Base-by-base conservation (phyloP, 306 rosid species). In the Alnus glutinosa region DNA sequence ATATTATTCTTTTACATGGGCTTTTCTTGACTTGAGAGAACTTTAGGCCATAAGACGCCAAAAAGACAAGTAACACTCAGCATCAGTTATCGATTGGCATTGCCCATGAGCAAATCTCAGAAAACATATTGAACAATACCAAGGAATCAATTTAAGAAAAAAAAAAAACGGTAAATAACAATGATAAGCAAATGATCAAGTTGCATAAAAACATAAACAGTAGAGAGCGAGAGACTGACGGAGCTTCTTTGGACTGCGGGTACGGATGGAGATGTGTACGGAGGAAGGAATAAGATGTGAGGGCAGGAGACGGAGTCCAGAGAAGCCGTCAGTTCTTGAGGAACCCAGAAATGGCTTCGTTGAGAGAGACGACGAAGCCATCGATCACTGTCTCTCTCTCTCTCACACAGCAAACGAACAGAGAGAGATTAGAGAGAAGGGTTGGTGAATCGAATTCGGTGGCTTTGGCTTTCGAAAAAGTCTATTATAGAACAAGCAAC, bases 281-380 rank as follows among this genome's bases (percentile, higher is more conserved):
- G 90, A 87, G 32, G 80, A 78, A 2, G 85, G 88, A 75, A 82
- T 86, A 76, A 85, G 86, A 84, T 86, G 87, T 7, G 92, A 78
- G 58, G 83, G 69, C n/a, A 76, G 77, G 55, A 92, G 83, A 68
- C 80, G 57, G 67, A 89, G 83, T 34, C 85, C 81, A 72, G 89
- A 85, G 71, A 87, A 69, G 34, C 84, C 75, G 23, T 88, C 92
- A 61, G 85, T 80, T 78, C 72, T 62, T 23, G 90, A 75, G 82
- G 82, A 61, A 2, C 88, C 82, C 55, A 94, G 82, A 80, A 93
- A 93, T 16, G 96, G 88, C 59, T 93, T 91, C 75, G 94, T 77
- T 14, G 89, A 79, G 47, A 95, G 72, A 79, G 94, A 91, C 4
- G 89, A 86, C 42, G 51, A 18, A 37, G 99, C 93, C 98, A 93